phyloP scores from a whole-genome alignment of 2,329 filamentous ascomycete species.

The Trichophyton simii region DNA sequence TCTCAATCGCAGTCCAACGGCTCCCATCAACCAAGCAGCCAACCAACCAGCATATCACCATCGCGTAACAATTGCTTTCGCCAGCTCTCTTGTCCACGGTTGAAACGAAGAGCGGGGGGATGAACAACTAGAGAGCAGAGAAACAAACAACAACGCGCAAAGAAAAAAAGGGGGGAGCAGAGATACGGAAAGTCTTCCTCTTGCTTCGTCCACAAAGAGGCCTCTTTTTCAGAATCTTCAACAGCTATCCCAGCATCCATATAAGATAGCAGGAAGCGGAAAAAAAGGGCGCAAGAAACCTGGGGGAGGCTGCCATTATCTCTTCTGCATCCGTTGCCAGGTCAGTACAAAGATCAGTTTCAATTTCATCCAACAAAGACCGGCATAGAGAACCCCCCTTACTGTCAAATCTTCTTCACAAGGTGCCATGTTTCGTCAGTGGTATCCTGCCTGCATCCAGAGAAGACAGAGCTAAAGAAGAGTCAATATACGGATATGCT shows the following conservation, averaged over 20 bases:
- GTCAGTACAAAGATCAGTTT: background rate
- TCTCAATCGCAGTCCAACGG: background rate
- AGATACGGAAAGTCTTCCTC: background rate
- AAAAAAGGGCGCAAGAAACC: background rate
- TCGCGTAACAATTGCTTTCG: background rate
- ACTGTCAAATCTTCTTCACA: background rate
- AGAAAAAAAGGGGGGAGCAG: background rate
- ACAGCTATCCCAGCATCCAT: background rate
- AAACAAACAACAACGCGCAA: background rate
- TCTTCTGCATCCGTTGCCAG: conserved; percentile 5
- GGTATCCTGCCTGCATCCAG: background rate
- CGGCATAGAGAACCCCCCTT: background rate
- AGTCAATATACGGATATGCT: background rate
- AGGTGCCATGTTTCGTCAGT: background rate
- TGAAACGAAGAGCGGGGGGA: background rate
- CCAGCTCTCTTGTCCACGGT: background rate
- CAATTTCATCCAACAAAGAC: conserved; percentile 3
- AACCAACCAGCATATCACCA: background rate
- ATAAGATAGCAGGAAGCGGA: background rate
- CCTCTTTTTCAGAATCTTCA: background rate
- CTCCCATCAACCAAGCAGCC: background rate
- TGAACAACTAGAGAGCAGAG: no score
- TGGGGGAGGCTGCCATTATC: background rate
- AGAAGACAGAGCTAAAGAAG: background rate
- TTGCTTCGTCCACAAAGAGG: background rate